These are phyloP conservation scores for Zygosaccharomyces gambellarensis DNA, from an alignment of 805 yeast species.

Conservation along the genomic window DNA sequence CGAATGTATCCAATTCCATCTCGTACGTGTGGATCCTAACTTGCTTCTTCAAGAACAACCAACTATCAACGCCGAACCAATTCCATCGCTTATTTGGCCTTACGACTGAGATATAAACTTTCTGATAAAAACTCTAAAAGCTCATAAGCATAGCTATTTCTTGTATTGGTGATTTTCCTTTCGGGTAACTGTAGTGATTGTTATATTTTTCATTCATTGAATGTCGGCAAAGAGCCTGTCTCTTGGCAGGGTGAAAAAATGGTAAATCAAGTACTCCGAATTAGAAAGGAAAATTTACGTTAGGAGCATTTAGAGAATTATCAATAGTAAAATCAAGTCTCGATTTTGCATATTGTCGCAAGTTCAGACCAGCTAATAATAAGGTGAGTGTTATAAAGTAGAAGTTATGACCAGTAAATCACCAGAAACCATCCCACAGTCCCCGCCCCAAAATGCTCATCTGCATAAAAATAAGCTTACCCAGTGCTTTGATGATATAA, in stretches of 20 bases:
- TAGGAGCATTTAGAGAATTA: not conserved
- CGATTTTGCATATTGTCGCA: not conserved
- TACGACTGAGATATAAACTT: not conserved
- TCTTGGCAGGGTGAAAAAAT: not conserved
- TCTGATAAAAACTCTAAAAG: too few species aligned
- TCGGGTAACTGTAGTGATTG: not conserved
- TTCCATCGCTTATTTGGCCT: slow-evolving; percentile 8
- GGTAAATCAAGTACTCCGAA: not conserved
- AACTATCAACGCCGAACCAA: slow-evolving; percentile 1
- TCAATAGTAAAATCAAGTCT: not conserved
- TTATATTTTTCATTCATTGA: not conserved
- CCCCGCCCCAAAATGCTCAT: slow-evolving; percentile 1
- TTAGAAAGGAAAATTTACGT: not conserved
- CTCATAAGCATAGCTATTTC: not conserved
- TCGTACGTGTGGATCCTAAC: not conserved
- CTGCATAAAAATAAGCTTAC: slow-evolving; percentile 27
- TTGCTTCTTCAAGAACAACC: slow-evolving; percentile 3
- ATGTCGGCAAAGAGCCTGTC: not conserved
- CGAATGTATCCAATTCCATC: slow-evolving; percentile 2
- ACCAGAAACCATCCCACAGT: not conserved
- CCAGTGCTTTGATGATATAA: slow-evolving; percentile 32
- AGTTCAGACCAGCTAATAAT: not conserved
- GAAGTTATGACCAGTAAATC: slow-evolving; percentile 1
- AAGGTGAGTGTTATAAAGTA: not conserved
- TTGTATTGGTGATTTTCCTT: not conserved